Percentiles rank a stretch among this genome's conserved stretches.
phyloP scores from a whole-genome alignment of 805 yeast species.

The Metschnikowia shivogae region DNA sequence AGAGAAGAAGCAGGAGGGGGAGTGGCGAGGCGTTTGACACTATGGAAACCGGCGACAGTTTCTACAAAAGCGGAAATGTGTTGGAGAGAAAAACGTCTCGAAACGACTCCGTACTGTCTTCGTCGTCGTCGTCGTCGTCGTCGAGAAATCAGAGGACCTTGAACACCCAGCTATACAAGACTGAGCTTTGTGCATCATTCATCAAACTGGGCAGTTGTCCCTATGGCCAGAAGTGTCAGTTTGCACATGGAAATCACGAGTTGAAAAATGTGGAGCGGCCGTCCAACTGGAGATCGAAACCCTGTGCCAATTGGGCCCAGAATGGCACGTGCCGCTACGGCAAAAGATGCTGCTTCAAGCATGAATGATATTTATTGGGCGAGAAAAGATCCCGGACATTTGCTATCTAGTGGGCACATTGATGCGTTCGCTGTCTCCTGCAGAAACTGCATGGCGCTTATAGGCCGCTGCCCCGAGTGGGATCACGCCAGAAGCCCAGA shows the following conservation, averaged over 20 bases:
- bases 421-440: too few relatives aligned
- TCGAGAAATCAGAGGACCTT: conserved; percentile 17
- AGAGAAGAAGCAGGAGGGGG: too few relatives aligned
- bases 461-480: too few relatives aligned
- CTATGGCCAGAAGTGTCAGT: conserved; percentile 87
- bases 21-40: too few relatives aligned
- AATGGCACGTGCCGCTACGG: conserved; percentile 85
- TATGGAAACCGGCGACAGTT: not conserved
- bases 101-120: conserved; percentile 10
- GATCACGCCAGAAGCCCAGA: too few relatives aligned
- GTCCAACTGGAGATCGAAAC: conserved; percentile 84
- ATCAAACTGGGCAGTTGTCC: conserved; percentile 69
- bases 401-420: too few relatives aligned
- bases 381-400: too few relatives aligned
- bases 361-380: conserved; percentile 21
- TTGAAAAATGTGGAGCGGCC: conserved; percentile 69
- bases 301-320: conserved; percentile 84
- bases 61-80: not conserved
- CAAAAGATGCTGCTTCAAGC: conserved; percentile 87
- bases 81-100: conserved; percentile 5
- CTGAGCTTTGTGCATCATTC: conserved; percentile 82
- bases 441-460: too few relatives aligned
- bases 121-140: conserved; percentile 6
- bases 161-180: conserved; percentile 75
- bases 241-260: conserved; percentile 85